Evolutionary conservation across 805 yeast species (phyloP).

Genomic region (Jamesozyma gamospora): DNA sequence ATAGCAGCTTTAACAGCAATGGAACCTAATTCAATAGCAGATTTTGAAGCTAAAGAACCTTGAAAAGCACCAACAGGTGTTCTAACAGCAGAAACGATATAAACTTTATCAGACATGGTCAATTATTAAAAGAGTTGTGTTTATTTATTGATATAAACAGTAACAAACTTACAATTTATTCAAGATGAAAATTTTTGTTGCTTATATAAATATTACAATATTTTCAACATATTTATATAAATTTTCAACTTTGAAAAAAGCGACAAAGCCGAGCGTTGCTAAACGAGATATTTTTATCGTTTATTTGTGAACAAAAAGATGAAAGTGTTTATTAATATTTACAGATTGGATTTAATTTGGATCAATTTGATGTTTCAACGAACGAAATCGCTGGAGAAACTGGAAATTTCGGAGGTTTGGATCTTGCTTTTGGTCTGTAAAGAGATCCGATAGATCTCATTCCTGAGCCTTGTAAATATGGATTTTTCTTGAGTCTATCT

Average conservation of each 20-base stretch:
- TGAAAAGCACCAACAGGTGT: conserved; percentile 95
- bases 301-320: neutral
- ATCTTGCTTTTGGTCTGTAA: neutral
- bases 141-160: neutral
- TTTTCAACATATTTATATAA: too few relatives aligned
- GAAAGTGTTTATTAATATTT: neutral
- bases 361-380: too few relatives aligned
- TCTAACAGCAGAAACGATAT: conserved; percentile 85
- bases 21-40: conserved; percentile 80
- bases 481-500: conserved; percentile 25
- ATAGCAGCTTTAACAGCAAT: conserved; percentile 87
- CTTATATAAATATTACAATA: too few relatives aligned
- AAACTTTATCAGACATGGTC: conserved; percentile 43
- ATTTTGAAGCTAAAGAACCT: conserved; percentile 66
- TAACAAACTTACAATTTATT: too few relatives aligned
- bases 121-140: too few relatives aligned
- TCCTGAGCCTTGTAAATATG: conserved; percentile 12
- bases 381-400: too few relatives aligned
- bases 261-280: conserved; percentile 3
- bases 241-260: neutral
- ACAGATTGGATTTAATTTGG: too few relatives aligned
- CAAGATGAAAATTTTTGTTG: too few relatives aligned
- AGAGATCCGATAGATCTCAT: neutral
- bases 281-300: neutral
- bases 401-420: neutral